phyloP scores from a whole-genome alignment of 345 rosid species.

The Mercurialis annua region DNA sequence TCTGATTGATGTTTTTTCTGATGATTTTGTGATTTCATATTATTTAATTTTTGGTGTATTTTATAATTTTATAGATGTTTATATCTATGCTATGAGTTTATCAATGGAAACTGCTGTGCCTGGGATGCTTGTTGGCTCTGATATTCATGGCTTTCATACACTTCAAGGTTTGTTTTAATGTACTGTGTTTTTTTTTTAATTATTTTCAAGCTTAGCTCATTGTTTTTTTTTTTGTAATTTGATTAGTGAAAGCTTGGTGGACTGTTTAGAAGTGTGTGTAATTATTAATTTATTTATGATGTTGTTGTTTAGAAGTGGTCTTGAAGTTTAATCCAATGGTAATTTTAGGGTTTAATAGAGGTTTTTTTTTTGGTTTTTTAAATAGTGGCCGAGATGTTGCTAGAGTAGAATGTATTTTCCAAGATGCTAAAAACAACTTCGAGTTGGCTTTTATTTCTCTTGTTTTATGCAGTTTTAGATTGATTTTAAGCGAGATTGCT shows the following conservation, averaged over 20 bases:
- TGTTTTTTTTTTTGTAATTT: background rate
- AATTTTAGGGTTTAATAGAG: background rate
- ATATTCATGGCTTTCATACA: conserved; percentile 92
- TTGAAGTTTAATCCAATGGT: background rate
- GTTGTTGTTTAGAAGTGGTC: background rate
- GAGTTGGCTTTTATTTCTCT: too few species aligned
- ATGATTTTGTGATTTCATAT: background rate
- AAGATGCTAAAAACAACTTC: background rate
- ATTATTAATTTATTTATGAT: background rate
- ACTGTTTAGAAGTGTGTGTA: background rate
- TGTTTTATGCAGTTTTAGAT: too few species aligned
- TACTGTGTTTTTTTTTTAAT: background rate
- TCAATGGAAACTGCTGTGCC: conserved; percentile 39
- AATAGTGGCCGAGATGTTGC: too few species aligned
- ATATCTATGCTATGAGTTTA: background rate
- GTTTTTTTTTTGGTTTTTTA: background rate
- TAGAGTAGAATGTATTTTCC: background rate
- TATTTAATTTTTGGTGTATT: background rate
- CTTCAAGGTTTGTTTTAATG: conserved; percentile 41
- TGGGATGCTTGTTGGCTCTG: conserved; percentile 56
- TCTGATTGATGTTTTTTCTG: background rate
- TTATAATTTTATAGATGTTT: background rate
- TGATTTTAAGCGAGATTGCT: too few species aligned
- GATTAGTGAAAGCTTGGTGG: background rate
- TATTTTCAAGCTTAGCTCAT: too few species aligned